Evolutionary conservation across 2,329 filamentous ascomycete genomes (phyloP), one percentile per base, ranked within the genome.

Genomic region (Verticillium albo-atrum): DNA sequence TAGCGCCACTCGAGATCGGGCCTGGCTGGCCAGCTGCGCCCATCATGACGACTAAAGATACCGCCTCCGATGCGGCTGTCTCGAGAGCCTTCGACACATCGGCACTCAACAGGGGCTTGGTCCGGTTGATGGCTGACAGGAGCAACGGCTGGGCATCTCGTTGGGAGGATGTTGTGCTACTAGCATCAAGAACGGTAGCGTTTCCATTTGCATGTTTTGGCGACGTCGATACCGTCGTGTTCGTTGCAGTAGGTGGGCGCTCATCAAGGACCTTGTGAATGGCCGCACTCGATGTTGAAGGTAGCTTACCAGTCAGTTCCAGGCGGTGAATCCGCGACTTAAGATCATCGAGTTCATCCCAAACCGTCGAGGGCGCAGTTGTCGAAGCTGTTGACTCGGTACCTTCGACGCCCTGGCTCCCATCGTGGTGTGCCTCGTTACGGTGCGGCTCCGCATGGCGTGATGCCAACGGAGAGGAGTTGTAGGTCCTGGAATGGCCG

Each of bases 311-410:
- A 2, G 91, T 96, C 66, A 96, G 75, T 72, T 98, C 95, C 10
- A 99, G 83, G 61, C 92, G 90, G 66, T 91, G 88, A 67, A 99
- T 97, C 30, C 95, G 87, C 47, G 91, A 95, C 72, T 98, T 98
- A 54, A 99, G 78, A 64, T 98, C 95, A 67, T 98, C 95, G 28
- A 99, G 77, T 74, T 99, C 95, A 71, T 98, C 95, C 95, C 95
- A 99, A 3, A 99, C 91, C 0, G 92, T 97, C 2, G 92, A 96
- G 14, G 93, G 91, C 1, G 91, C 92, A 1, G 89, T 92, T 1
- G 91, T 95, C 0, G 95, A 98, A 34, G 90, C 82, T 0, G 90
- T 94, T 0, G 95, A 98, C 67, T 95, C 92, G 0, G 92, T 92
- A 9, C 88, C 89, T 68, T 93, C 88, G 28, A 78, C 66, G 20